Evolutionary conservation across 2,329 filamentous ascomycete species (phyloP).

Genomic region (Curvularia verruculosa): DNA sequence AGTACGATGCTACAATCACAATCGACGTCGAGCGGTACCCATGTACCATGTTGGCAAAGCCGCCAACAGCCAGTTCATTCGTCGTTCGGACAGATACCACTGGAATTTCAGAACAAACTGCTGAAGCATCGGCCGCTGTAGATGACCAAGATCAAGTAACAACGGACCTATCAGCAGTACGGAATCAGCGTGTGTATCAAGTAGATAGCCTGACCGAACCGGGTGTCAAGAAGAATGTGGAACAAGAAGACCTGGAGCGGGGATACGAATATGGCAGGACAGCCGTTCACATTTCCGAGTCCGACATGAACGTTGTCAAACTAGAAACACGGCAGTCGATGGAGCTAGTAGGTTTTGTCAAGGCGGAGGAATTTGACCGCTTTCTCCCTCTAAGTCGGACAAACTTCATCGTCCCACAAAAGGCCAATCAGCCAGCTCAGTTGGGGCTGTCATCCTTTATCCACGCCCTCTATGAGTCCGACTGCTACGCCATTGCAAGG

Average conservation of each 20-base stretch:
- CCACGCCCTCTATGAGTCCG: constrained; percentile 82
- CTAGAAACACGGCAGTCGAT: constrained; percentile 77
- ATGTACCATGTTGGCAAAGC: constrained; percentile 76
- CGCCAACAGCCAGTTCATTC: constrained; percentile 79
- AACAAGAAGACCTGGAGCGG: constrained; percentile 83
- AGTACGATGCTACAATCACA: constrained; percentile 74
- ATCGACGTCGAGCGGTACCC: constrained; percentile 93
- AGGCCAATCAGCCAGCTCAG: constrained; percentile 78
- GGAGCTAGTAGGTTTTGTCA: constrained; percentile 86
- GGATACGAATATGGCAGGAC: constrained; percentile 94
- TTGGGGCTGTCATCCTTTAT: constrained; percentile 88
- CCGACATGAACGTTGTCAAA: constrained; percentile 87
- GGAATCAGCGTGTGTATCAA: constrained; percentile 78
- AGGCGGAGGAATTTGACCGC: constrained; percentile 76
- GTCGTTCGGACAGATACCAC: constrained; percentile 59
- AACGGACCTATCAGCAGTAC: constrained; percentile 69
- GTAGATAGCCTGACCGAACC: constrained; percentile 75
- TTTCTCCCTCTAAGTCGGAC: constrained; percentile 85
- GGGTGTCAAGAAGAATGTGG: constrained; percentile 81
- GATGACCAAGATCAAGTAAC: constrained; percentile 47
- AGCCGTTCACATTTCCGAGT: constrained; percentile 84
- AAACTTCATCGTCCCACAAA: constrained; percentile 77
- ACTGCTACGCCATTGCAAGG: constrained; percentile 84
- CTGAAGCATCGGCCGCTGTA: constrained; percentile 61
- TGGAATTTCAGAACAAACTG: constrained; percentile 55